Percentiles rank a stretch among this genome's conserved stretches.
These are phyloP conservation scores for Plasmodium gallinaceum DNA, from an alignment of 169 alveolate genomes.

Conservation along the genomic window DNA sequence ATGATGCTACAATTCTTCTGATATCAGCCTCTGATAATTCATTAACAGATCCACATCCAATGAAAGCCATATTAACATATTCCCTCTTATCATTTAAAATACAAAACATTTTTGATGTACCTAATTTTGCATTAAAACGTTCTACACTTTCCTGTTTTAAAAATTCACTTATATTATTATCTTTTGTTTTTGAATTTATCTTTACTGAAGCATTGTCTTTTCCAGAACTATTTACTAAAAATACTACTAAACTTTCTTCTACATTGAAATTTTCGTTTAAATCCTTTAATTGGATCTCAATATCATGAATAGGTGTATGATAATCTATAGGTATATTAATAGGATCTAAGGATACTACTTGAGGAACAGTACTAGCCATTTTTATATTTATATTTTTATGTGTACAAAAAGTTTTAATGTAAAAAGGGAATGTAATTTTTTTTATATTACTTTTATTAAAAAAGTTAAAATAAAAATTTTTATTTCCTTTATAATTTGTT, in stretches of 20 bases:
- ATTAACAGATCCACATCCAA: conserved; percentile 55
- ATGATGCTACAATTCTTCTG: conserved; percentile 29
- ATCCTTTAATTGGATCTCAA: conserved; percentile 34
- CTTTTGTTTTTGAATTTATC: conserved; percentile 19
- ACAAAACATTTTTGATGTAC: conserved; percentile 51
- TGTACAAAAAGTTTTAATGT: background rate
- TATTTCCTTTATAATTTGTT: background rate
- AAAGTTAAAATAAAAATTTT: conserved; percentile 2
- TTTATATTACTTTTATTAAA: background rate
- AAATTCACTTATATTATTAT: conserved; percentile 27
- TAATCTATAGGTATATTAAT: conserved; percentile 48
- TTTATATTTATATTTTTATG: background rate
- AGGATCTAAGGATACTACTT: conserved; percentile 55
- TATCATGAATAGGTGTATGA: conserved; percentile 36
- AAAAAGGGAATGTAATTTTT: background rate
- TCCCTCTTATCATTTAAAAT: conserved; percentile 36
- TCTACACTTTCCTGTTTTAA: conserved; percentile 32
- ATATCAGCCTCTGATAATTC: conserved; percentile 43
- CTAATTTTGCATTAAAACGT: conserved; percentile 56
- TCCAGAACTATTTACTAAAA: conserved; percentile 26
- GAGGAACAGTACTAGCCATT: conserved; percentile 63
- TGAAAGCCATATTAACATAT: conserved; percentile 19
- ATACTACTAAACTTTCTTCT: conserved; percentile 32
- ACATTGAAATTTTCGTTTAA: conserved; percentile 11
- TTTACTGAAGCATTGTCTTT: conserved; percentile 22